These are phyloP conservation scores for Nicotiana tabacum DNA, from an alignment of 257 asterid genomes.

Conservation along the genomic window DNA sequence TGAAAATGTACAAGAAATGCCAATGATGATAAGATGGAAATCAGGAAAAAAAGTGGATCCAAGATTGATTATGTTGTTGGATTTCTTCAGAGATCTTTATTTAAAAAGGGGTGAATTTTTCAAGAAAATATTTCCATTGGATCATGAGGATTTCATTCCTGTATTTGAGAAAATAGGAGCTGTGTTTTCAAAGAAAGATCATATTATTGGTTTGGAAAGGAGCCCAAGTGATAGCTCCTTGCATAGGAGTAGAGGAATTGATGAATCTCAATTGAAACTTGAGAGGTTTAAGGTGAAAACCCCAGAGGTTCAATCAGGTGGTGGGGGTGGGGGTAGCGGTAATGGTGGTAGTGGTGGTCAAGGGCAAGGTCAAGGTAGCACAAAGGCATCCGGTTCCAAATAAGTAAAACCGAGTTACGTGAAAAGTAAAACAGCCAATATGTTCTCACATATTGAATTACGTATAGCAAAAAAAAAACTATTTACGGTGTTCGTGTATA, in stretches of 20 bases:
- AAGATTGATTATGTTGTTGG: constrained; percentile 4
- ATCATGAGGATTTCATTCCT: neutral
- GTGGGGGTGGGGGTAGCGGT: neutral
- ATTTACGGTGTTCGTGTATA: neutral
- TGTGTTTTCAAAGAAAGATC: neutral
- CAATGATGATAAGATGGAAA: constrained; percentile 9
- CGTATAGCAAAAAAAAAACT: neutral
- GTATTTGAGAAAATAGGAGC: constrained; percentile 9
- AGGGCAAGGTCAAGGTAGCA: neutral
- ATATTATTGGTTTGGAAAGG: neutral
- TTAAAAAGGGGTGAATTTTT: neutral
- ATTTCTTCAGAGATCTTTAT: constrained; percentile 1
- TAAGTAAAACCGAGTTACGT: neutral
- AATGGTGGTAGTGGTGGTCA: neutral
- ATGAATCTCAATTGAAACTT: neutral
- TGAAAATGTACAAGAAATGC: neutral
- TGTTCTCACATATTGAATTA: neutral
- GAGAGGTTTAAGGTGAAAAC: constrained; percentile 5
- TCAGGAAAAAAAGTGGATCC: constrained; percentile 1
- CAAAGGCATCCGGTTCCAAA: neutral
- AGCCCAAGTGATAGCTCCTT: constrained; percentile 1
- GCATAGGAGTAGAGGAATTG: neutral
- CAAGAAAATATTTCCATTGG: constrained; percentile 8
- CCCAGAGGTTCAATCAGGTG: constrained; percentile 1
- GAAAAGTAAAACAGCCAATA: neutral